phyloP scores from a whole-genome alignment of 2,329 filamentous ascomycete genomes.

The Pseudohalonectria lignicola region DNA sequence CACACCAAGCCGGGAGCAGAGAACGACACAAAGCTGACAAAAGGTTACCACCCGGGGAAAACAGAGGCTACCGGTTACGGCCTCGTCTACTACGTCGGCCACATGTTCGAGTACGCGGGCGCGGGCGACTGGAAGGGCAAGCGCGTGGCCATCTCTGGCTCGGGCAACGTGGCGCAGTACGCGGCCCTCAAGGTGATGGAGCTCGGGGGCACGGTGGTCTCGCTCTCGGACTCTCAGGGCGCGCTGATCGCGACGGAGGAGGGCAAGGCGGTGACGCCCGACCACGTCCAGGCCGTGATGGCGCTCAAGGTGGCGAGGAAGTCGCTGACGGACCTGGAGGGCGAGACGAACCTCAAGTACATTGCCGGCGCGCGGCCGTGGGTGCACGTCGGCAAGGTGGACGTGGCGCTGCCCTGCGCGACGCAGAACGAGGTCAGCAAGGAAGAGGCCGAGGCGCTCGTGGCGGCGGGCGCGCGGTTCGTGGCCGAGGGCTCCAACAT shows the following conservation, averaged over 20 bases:
- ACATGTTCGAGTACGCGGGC: constrained; percentile 90
- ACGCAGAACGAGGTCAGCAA: constrained; percentile 96
- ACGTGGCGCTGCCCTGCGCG: constrained; percentile 83
- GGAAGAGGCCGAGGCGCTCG: constrained; percentile 77
- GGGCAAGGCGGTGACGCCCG: constrained; percentile 58
- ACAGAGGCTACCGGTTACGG: constrained; percentile 90
- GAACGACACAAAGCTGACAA: too few species aligned
- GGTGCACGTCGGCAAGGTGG: constrained; percentile 80
- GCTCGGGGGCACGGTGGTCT: constrained; percentile 85
- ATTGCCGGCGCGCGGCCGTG: constrained; percentile 81
- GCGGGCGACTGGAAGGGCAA: constrained; percentile 82
- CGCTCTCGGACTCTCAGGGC: constrained; percentile 87
- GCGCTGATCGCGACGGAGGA: constrained; percentile 60
- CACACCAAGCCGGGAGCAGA: too few species aligned
- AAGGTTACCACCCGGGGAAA: too few species aligned
- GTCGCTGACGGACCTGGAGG: constrained; percentile 61
- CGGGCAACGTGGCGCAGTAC: constrained; percentile 96
- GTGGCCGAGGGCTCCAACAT: constrained; percentile 98
- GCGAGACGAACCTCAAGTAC: constrained; percentile 61
- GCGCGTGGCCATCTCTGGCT: constrained; percentile 90
- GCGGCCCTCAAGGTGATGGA: constrained; percentile 93
- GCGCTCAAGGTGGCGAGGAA: constrained; percentile 79
- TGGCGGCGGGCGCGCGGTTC: constrained; percentile 67
- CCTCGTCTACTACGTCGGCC: constrained; percentile 89
- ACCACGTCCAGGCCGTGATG: constrained; percentile 70